Evolutionary conservation across 768 basidiomycete genomes (phyloP), one percentile per base, ranked within the genome.

Genomic region (Gymnopilus junonius): DNA sequence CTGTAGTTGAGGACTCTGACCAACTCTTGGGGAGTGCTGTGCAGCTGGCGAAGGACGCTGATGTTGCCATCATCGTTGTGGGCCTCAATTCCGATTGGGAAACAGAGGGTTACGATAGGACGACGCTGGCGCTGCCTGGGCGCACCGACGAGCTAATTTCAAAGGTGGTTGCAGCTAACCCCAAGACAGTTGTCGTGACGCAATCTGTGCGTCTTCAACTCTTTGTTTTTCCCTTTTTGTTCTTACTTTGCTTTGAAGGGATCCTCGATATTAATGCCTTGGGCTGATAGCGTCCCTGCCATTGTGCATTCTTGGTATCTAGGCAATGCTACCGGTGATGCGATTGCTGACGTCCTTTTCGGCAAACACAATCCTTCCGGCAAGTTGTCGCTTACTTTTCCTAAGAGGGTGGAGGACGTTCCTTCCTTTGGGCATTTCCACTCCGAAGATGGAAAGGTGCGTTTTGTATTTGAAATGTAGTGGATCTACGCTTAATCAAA

Each of bases 71-170:
- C 62, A 90, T 90, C 4, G 79, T 95, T 42, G 87, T 94, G 34
- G 93, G 93, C 1, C 77, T 93, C 58, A 94, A 92, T 69, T 82
- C 82, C 0, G 92, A 94, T 69, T 94, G 91, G 89, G 94, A 95
- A 73, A 85, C 88, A 2, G 91, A 92, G 67, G 89, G 90, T 8
- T 87, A 89, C 66, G 91, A 93, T 64, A 77, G 90, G 43, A 85
- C 82, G 23, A 90, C 88, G 2, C 72, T 91, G 53, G 85, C 82
- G 6, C 82, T 94, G 27, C 92, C 93, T 21, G 90, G 90, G 17
- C 82, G 87, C 31, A 90, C 88, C 15, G 88, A 94, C 70, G 91
- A 92, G 69, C 77, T 94, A 17, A 82, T 94, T 43, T 68, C 75
- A 21, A 85, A 85, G 64, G 83, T 94, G n/a, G 80, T 82, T 11